These are phyloP conservation scores for Vaccinium vitisidaea DNA, from an alignment of 148 eudicot species.

Conservation along the genomic window DNA sequence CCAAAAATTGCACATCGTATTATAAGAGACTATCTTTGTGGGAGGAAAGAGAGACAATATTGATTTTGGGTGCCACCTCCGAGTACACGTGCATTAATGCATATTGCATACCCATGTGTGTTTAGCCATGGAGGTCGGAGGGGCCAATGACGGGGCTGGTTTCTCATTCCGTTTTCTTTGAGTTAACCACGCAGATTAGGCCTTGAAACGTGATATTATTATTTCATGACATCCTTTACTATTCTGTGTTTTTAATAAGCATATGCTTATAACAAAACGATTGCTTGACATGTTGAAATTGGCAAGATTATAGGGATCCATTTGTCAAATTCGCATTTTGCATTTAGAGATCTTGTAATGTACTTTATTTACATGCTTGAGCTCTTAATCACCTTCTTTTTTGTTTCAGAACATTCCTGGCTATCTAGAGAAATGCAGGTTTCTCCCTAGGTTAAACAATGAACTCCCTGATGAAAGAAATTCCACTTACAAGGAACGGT, in stretches of 20 bases:
- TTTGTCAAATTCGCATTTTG: background rate
- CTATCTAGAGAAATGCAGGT: conserved; percentile 68
- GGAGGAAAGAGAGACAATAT: too few relatives aligned
- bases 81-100: too few relatives aligned
- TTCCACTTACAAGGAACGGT: conserved; percentile 76
- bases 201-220: background rate
- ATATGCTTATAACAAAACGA: too few relatives aligned
- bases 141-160: background rate
- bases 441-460: conserved; percentile 92
- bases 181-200: background rate
- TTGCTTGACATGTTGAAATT: too few relatives aligned
- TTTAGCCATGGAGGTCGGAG: background rate
- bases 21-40: too few relatives aligned
- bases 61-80: too few relatives aligned
- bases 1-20: too few relatives aligned
- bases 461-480: conserved; percentile 71
- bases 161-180: background rate
- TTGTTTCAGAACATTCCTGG: conserved; percentile 56
- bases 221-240: background rate
- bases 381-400: conserved; percentile 6
- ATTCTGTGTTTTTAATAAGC: background rate
- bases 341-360: background rate
- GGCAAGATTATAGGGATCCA: too few relatives aligned
- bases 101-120: background rate
- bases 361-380: background rate